phyloP scores from a whole-genome alignment of 2,329 filamentous ascomycete genomes.

The Onygenales sp. region DNA sequence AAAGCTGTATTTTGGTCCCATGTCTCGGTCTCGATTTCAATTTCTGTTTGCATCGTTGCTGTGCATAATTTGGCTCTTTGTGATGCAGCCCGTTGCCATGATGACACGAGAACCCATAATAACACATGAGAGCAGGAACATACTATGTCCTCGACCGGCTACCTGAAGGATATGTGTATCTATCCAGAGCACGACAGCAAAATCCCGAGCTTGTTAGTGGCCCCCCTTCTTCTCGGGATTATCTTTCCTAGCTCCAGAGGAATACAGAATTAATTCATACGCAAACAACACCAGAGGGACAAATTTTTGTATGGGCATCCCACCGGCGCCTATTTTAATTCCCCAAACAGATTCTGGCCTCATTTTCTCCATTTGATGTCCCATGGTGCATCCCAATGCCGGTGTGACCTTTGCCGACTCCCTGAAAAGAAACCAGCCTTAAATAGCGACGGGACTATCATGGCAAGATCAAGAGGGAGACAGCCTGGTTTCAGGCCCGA shows the following conservation, averaged over 20 bases:
- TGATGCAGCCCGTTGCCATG: background rate
- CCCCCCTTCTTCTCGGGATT: background rate
- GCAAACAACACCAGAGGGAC: conserved; percentile 33
- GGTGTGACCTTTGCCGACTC: conserved; percentile 40
- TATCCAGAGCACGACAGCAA: conserved; percentile 37
- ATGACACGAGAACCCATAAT: background rate
- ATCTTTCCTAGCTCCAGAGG: background rate
- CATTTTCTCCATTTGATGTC: conserved; percentile 51
- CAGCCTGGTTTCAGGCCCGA: background rate
- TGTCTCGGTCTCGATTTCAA: too few species aligned
- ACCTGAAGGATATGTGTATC: conserved; percentile 46
- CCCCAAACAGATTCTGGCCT: conserved; percentile 43
- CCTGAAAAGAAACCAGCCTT: conserved; percentile 7
- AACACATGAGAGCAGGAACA: conserved; percentile 21
- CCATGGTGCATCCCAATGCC: conserved; percentile 35
- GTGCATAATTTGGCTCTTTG: background rate
- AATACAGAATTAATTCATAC: background rate
- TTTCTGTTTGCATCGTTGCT: background rate
- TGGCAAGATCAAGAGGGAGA: background rate
- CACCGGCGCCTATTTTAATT: conserved; percentile 41
- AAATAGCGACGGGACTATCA: conserved; percentile 4
- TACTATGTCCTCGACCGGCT: conserved; percentile 44
- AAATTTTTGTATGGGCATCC: conserved; percentile 51
- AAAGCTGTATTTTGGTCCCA: too few species aligned
- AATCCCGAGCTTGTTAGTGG: conserved; percentile 25